Conservation (phyloP, 805 yeast species). For the Candida railenensis region DNA sequence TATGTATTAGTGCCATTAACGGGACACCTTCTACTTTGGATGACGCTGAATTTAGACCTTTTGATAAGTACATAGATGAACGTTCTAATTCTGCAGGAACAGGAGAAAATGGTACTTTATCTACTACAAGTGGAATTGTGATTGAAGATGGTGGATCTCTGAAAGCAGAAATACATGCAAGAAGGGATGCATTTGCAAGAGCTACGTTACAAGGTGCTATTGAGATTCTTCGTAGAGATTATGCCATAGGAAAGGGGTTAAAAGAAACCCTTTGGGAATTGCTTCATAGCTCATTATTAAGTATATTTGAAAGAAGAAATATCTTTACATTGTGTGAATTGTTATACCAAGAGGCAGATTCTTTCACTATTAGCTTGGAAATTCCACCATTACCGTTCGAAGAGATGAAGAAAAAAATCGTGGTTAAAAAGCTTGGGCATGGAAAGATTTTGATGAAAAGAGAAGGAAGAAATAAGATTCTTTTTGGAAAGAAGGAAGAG, state of each 20-base stretch:
- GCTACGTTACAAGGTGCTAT: slow-evolving; percentile 64
- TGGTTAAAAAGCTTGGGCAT: slow-evolving; percentile 52
- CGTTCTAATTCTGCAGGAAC: slow-evolving; percentile 14
- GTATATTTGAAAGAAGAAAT: slow-evolving; percentile 58
- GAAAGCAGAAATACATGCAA: slow-evolving; percentile 41
- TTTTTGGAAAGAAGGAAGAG: slow-evolving; percentile 28
- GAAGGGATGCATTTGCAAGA: slow-evolving; percentile 67
- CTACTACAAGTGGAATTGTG: slow-evolving; percentile 40
- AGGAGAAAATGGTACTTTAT: slow-evolving; percentile 2
- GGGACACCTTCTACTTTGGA: slow-evolving; percentile 60
- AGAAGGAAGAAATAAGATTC: slow-evolving; percentile 57
- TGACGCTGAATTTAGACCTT: slow-evolving; percentile 59
- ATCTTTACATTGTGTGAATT: slow-evolving; percentile 67
- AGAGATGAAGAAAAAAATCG: slow-evolving; percentile 53
- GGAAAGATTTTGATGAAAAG: slow-evolving; percentile 60
- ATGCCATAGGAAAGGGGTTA: slow-evolving; percentile 56
- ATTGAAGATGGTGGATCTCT: slow-evolving; percentile 50
- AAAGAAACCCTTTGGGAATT: slow-evolving; percentile 65
- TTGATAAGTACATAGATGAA: slow-evolving; percentile 23
- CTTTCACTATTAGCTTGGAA: slow-evolving; percentile 59
- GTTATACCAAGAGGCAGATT: slow-evolving; percentile 59
- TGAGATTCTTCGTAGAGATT: slow-evolving; percentile 60
- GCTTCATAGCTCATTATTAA: slow-evolving; percentile 58
- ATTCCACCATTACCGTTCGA: slow-evolving; percentile 57
- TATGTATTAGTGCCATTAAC: slow-evolving; percentile 66